Evolutionary conservation across 1,139 yeast genomes (phyloP), one percentile per base, ranked within the genome.

Genomic region (Ogataea hybrid): DNA sequence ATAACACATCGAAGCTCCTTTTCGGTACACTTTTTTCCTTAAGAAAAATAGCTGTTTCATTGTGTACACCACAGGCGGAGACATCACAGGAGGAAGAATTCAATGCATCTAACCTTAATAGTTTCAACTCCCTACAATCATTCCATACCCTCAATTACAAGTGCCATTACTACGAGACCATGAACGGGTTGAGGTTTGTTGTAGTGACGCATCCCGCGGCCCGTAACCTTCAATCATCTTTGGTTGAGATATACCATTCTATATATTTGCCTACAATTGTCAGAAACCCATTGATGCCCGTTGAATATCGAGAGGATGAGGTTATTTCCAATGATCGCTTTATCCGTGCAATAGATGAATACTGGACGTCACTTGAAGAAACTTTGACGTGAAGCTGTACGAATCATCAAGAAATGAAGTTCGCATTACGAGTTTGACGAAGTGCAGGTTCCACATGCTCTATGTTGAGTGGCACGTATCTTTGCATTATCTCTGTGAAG

Each of bases 1-100:
- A 80, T 31, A 83, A 84, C 56, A 71, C 77, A 12, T 81, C 92
- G 10, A 85, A 92, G 60, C 73, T 92, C 33, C 69, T 92, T 15
- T 92, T 88, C 60, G 98, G 98, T n/a, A 79, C 87, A 37, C 69
- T 88, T 15, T 85, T 80, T 59, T 88, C 97, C 7, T 65, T 92
- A 49, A 76, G 90, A 43, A 85, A 82, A 50, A 77, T 90, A 38
- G 75, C 92, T 1, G 71, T 79, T 12, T 52, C 51, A 4, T 29
- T 52, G 9, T 28, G 42, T 23, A 34, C 43, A 2, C 43, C 43
- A 6, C 35, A 16, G 11, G 21, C 32, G 18, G 33, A 31, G 7
- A 18, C 32, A 5, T 21, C 31, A 10, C 29, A 22, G 14, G 34
- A 32, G 15, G 39, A 39, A 15, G 42, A 47, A 12, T 47, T 42